phyloP scores from a whole-genome alignment of 805 yeast genomes.

The Yarrowia sp. region DNA sequence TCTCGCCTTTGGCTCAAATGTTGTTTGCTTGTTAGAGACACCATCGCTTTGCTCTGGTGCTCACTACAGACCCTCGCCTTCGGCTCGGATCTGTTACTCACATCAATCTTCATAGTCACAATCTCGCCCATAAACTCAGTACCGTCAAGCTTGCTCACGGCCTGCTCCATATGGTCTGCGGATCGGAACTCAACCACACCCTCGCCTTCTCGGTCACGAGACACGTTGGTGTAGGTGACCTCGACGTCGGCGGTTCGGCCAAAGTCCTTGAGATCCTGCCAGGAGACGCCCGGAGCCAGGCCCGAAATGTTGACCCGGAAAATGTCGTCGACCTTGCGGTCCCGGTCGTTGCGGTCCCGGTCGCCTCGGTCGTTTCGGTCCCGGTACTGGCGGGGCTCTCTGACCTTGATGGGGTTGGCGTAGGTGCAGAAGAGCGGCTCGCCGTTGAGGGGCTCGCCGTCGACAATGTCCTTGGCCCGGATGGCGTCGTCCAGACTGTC shows the following conservation, averaged over 20 bases:
- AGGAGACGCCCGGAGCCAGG: constrained; percentile 45
- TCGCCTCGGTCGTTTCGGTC: constrained; percentile 43
- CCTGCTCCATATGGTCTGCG: constrained; percentile 74
- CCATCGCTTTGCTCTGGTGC: no score
- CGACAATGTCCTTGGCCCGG: constrained; percentile 45
- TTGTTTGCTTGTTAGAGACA: no score
- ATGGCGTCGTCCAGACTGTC: constrained; percentile 47
- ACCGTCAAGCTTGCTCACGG: constrained; percentile 73
- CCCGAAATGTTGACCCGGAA: constrained; percentile 46
- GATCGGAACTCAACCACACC: constrained; percentile 51
- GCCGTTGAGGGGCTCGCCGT: constrained; percentile 50
- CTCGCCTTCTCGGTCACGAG: constrained; percentile 50
- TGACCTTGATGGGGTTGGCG: constrained; percentile 47
- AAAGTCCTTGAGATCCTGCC: constrained; percentile 66
- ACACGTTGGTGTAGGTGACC: constrained; percentile 51
- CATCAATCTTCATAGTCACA: constrained; percentile 64
- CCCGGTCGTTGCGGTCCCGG: constrained; percentile 42
- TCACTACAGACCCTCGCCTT: no score
- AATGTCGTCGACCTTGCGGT: constrained; percentile 39
- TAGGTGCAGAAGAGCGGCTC: constrained; percentile 49
- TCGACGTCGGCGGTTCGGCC: constrained; percentile 69
- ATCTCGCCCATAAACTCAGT: constrained; percentile 73
- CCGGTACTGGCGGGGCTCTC: constrained; percentile 41
- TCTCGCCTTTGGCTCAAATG: no score
- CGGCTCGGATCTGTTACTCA: constrained; percentile 12